phyloP scores from a whole-genome alignment of 208 protist genomes.

The Wallacemonas sp. region DNA sequence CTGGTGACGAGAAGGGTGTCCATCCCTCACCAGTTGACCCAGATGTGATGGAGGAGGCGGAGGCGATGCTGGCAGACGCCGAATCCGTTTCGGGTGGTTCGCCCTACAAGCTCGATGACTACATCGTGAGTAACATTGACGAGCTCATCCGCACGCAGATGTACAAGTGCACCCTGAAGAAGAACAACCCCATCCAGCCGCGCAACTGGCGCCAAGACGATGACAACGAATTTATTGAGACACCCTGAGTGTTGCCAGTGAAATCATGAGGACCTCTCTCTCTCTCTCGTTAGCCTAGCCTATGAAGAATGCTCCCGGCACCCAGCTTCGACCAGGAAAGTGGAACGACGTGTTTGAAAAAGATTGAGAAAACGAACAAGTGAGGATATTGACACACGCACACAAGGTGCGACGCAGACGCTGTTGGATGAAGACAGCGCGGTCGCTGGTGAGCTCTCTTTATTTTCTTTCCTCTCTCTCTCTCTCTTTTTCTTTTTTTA shows the following conservation, averaged over 20 bases:
- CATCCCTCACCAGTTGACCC: not conserved
- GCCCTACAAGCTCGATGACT: constrained; percentile 32
- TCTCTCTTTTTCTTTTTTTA: constrained; percentile 7
- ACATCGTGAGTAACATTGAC: constrained; percentile 75
- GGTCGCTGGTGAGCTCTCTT: not conserved
- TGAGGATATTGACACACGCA: no score
- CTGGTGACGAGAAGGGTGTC: constrained; percentile 15
- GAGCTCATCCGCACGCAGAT: constrained; percentile 34
- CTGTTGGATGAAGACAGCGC: no score
- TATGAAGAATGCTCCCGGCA: no score
- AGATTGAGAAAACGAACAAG: no score
- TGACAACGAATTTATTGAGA: constrained; percentile 21
- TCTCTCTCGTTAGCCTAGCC: not conserved
- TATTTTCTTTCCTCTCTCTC: not conserved
- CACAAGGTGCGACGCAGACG: no score
- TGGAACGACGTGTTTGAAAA: no score
- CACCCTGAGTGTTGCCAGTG: not conserved
- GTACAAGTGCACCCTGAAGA: constrained; percentile 35
- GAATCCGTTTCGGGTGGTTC: constrained; percentile 7
- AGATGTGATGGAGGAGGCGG: constrained; percentile 12
- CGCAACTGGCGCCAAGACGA: constrained; percentile 16
- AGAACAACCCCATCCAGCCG: constrained; percentile 34
- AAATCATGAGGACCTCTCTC: not conserved
- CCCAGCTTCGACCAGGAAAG: no score
- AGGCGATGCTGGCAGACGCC: constrained; percentile 2